These are phyloP conservation scores for Neckera pumila DNA, from an alignment of 225 moss, liverwort and hornwort genomes.

Conservation along the genomic window DNA sequence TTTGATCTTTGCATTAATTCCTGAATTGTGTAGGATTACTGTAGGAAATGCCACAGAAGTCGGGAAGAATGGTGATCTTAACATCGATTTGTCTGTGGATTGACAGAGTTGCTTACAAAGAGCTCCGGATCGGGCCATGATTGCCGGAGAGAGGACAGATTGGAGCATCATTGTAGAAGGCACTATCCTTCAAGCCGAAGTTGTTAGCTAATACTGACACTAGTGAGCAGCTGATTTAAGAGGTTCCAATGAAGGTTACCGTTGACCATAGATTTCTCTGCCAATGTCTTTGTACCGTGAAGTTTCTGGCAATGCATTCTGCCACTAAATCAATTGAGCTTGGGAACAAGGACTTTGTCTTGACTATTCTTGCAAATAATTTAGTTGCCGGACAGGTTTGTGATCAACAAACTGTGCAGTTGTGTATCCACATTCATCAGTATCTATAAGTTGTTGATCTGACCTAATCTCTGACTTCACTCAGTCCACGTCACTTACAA, in stretches of 20 bases:
- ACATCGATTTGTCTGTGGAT: not conserved
- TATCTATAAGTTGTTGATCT: not conserved
- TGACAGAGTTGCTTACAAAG: conserved; percentile 74
- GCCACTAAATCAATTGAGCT: not conserved
- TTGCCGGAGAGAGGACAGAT: conserved; percentile 37
- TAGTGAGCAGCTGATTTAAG: not conserved
- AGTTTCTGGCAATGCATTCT: not conserved
- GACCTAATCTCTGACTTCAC: not conserved
- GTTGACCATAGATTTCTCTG: not conserved
- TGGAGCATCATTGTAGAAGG: conserved; percentile 77
- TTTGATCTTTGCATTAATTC: not conserved
- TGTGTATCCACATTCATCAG: not conserved
- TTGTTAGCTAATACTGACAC: not conserved
- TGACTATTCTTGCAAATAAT: not conserved
- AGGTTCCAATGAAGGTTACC: not conserved
- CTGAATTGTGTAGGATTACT: not conserved
- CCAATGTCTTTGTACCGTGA: not conserved
- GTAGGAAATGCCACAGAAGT: not conserved
- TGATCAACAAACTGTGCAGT: not conserved
- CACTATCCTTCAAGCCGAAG: conserved; percentile 57
- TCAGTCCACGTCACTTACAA: not conserved
- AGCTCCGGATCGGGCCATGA: conserved; percentile 27
- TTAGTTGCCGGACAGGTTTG: not conserved
- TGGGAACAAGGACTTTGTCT: not conserved
- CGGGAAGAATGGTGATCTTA: not conserved